Evolutionary conservation across 2,329 filamentous ascomycete species (phyloP), one percentile per base, ranked within the genome.

Genomic region (Microsporum audouinii): DNA sequence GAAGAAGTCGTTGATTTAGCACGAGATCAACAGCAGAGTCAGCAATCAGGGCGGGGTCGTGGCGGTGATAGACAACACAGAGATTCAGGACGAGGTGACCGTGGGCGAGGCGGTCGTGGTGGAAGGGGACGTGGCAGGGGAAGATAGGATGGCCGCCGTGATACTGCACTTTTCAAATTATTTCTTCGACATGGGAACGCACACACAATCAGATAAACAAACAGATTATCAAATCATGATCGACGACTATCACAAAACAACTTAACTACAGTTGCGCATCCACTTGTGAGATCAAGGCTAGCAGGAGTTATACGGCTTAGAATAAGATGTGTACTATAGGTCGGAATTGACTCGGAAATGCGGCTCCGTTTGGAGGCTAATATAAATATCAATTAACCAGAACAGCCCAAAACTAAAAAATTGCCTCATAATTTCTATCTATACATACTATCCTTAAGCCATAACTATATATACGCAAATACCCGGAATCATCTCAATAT

Each of bases 1-100:
- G 92, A 99, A 76, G 92, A 97, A 75, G 95, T 99, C 64, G 89
- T 99, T 76, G 92, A 97, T 66, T 76, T 90, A 43, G 91, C 94
- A 29, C 95, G 91, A 80, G 92, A 97, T 67, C 88, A 94, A 71
- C 92, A 97, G 75, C 87, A 89, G 71, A 82, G 82, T 65, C 85
- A 89, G 69, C 78, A 80, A n/a, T 70, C 72, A 49, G 71, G 72
- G 63, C 75, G 76, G 17, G 72, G 71, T 55, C 74, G 76, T 58
- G 75, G 76, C 49, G 72, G 73, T 41, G 66, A 67, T 43, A 68
- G 65, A 53, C 68, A 71, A 47, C 69, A 75, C 60, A 68, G 72
- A 61, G 67, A 72, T 68, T 66, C 70, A 57, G 71, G 71, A 66
- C 66, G 75, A 62, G 70, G 74, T 60, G 71, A 78, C 64, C 69